Evolutionary conservation across 352 stramenopile species (phyloP).

Genomic region (Globisporangium parvum): DNA sequence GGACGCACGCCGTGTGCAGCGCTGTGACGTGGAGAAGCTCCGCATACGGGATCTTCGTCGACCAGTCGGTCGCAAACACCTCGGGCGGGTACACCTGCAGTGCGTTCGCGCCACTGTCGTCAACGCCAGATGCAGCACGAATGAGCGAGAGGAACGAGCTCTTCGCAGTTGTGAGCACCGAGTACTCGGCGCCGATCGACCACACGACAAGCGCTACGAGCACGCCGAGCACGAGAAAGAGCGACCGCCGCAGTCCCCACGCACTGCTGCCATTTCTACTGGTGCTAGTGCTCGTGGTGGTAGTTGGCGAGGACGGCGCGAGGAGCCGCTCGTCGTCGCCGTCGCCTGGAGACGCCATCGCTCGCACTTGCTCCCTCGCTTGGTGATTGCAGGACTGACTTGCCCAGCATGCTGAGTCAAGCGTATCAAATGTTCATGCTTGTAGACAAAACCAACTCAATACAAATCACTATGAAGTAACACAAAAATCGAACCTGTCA

Average conservation of each 20-base stretch:
- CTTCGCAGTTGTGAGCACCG: constrained; percentile 9
- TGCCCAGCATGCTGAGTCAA: no score
- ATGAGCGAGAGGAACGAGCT: constrained; percentile 14
- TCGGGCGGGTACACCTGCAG: constrained; percentile 8
- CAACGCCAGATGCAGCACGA: constrained; percentile 4
- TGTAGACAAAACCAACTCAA: no score
- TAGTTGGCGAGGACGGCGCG: background rate
- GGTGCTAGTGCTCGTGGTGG: background rate
- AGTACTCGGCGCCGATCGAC: constrained; percentile 16
- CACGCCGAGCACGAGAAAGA: constrained; percentile 8
- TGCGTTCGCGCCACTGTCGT: background rate
- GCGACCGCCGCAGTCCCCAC: constrained; percentile 8
- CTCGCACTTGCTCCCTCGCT: no score
- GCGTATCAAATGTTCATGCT: no score
- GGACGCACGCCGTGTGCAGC: constrained; percentile 29
- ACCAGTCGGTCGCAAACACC: constrained; percentile 16
- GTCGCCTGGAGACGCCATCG: no score
- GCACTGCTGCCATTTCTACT: background rate
- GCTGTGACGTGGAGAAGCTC: constrained; percentile 40
- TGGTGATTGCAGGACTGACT: no score
- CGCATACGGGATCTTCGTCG: constrained; percentile 7
- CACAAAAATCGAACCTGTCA: no score
- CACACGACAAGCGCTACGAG: constrained; percentile 12
- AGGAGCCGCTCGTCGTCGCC: background rate
- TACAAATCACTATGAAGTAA: no score